phyloP scores from a whole-genome alignment of 345 rosid species.

The Arabidopsis arenosa region DNA sequence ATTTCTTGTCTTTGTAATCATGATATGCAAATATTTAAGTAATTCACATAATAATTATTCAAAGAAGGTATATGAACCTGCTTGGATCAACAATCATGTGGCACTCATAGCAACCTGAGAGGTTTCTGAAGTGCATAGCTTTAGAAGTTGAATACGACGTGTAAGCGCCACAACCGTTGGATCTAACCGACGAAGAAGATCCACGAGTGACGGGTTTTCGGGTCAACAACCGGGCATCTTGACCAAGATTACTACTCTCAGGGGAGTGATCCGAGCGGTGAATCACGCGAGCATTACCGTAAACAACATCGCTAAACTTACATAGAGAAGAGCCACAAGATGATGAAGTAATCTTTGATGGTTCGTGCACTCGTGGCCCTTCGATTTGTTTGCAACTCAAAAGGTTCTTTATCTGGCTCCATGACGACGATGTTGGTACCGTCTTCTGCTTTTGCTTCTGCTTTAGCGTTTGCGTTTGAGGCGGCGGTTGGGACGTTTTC shows the following conservation, averaged over 20 bases:
- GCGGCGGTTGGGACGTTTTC: slow-evolving; percentile 25
- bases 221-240: slow-evolving; percentile 61
- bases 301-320: slow-evolving; percentile 41
- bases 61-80: slow-evolving; percentile 23
- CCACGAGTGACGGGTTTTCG: slow-evolving; percentile 51
- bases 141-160: slow-evolving; percentile 45
- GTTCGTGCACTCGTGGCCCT: slow-evolving; percentile 70
- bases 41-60: background rate
- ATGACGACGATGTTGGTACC: slow-evolving; percentile 47
- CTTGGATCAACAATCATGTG: slow-evolving; percentile 48
- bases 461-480: slow-evolving; percentile 36
- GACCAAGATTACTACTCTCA: slow-evolving; percentile 74
- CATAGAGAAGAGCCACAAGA: slow-evolving; percentile 55
- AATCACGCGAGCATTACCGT: slow-evolving; percentile 43
- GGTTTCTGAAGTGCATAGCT: slow-evolving; percentile 45
- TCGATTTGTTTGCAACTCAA: slow-evolving; percentile 87
- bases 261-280: slow-evolving; percentile 56
- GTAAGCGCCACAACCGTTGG: slow-evolving; percentile 43
- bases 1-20: background rate
- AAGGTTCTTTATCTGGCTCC: slow-evolving; percentile 94
- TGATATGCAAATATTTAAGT: background rate
- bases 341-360: slow-evolving; percentile 54
- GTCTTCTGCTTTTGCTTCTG: slow-evolving; percentile 51
- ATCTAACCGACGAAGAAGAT: slow-evolving; percentile 42
- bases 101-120: slow-evolving; percentile 48